A percentile compares a stretch with the other conserved stretches of the same genome.
Evolutionary conservation across 2,329 filamentous ascomycete species (phyloP).

Genomic region (Malbranchea zuffiana): DNA sequence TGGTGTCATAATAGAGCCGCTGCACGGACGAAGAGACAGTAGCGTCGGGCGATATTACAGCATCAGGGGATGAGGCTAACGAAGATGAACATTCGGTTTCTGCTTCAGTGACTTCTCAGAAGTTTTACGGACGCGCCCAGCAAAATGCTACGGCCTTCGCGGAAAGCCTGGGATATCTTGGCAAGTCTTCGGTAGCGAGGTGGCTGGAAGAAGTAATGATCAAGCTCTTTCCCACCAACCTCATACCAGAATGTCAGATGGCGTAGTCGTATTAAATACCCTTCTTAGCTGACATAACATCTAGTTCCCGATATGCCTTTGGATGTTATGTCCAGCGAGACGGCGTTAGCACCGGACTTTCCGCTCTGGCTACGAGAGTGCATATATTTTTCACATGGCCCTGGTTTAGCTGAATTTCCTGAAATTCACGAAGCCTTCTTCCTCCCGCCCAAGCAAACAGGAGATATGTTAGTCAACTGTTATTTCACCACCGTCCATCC

Average conservation of each 20-base stretch:
- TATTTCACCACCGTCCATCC: conserved; percentile 31
- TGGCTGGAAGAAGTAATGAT: conserved; percentile 14
- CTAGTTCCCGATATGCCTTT: background rate
- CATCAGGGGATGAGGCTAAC: conserved; percentile 12
- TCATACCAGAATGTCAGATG: conserved; percentile 9
- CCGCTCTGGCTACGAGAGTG: conserved; percentile 20
- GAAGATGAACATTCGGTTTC: conserved; percentile 14
- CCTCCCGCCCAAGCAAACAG: conserved; percentile 23
- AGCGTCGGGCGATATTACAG: conserved; percentile 5
- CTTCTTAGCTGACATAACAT: conserved; percentile 1
- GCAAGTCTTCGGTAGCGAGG: conserved; percentile 14
- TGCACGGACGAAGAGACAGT: conserved; percentile 12
- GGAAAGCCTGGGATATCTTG: conserved; percentile 13
- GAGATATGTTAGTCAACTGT: conserved; percentile 24
- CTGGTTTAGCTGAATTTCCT: conserved; percentile 16
- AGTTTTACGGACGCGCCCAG: conserved; percentile 11
- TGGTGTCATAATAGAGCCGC: conserved; percentile 7
- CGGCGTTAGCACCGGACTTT: conserved; percentile 8
- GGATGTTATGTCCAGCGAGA: conserved; percentile 1
- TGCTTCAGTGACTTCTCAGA: conserved; percentile 9
- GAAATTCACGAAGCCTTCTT: conserved; percentile 24
- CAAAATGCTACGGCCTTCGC: conserved; percentile 4
- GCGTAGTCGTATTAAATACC: background rate
- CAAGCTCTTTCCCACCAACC: conserved; percentile 5
- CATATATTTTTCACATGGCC: conserved; percentile 26